Base-by-base conservation (phyloP, 192 early-diverging fungal genomes). In the Lobosporangium transversale region DNA sequence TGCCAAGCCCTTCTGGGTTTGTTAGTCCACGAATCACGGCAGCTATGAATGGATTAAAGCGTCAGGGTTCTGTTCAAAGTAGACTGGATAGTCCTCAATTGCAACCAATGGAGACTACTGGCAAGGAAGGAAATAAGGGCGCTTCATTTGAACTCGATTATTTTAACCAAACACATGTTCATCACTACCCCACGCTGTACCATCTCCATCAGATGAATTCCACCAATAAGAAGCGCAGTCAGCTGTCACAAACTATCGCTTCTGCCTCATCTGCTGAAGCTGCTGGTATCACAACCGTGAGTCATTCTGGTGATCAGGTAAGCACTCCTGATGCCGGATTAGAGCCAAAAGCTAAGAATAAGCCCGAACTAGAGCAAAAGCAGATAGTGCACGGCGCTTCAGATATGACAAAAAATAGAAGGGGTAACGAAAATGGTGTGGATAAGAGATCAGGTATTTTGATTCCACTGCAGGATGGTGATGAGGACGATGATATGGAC, bases 391-490 rank as follows among this genome's bases (percentile, higher is more conserved):
- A 50, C 27, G 24, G 31, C 6, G 23, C 40, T 2, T n/a, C n/a
- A n/a, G n/a, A n/a, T 8, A 66, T 10, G 47, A 51, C 15, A 36
- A 12, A 8, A 18, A 56, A 8, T 52, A 57, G 5, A 18, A 32
- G 2, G 37, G 44, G 1, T 55, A 43, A 40, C 10, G 20, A n/a
- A 17, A 30, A 58, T 29, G 49, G 20, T 21, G 35, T 20, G 30
- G 42, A 47, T 20, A 49, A 55, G 2, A 35, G 36, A 2, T 71
- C 60, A 6, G 45, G 42, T 30, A 65, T 74, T 4, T 2, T 74
- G 21, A 60, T 74, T 37, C 54, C 62, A 7, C 49, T 74, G 8
- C 31, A 71, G 27, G 68, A 65, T 15, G 32, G 36, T 36, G 52
- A 43, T 12, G 35, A 45, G 26, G 31, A 48, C 15, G 53, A n/a